Evolutionary conservation across 345 rosid genomes (phyloP).

Genomic region (Citrus glauca): DNA sequence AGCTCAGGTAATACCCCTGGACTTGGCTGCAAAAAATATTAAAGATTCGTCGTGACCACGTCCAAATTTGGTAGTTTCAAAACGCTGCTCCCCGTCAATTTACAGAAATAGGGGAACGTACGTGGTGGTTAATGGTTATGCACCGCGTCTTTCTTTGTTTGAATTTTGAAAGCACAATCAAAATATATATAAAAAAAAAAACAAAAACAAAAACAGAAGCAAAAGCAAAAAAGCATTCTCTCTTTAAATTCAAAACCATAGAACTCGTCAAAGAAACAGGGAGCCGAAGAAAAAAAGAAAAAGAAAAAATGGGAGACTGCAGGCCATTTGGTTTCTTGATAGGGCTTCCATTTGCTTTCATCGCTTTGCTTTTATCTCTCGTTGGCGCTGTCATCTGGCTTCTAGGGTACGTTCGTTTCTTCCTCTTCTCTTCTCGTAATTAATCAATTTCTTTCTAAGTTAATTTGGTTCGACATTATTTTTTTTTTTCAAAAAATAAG

Average conservation of each 20-base stretch:
- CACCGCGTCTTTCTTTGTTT: not conserved
- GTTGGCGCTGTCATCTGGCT: conserved; percentile 75
- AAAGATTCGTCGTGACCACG: not conserved
- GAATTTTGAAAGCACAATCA: too few relatives aligned
- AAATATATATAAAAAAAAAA: too few relatives aligned
- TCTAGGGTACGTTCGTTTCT: conserved; percentile 45
- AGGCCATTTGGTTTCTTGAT: conserved; percentile 78
- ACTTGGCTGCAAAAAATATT: not conserved
- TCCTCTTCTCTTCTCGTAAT: not conserved
- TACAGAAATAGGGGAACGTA: too few relatives aligned
- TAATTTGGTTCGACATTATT: not conserved
- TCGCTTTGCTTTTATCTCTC: conserved; percentile 59
- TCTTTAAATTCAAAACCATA: not conserved
- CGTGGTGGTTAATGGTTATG: not conserved
- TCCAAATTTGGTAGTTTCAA: not conserved
- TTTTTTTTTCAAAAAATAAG: not conserved
- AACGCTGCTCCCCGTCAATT: conserved; percentile 13
- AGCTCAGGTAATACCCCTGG: not conserved
- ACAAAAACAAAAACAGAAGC: too few relatives aligned
- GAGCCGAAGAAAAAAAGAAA: not conserved
- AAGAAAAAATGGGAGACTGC: conserved; percentile 25
- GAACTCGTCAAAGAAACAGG: not conserved
- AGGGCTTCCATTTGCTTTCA: conserved; percentile 74
- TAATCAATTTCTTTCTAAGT: not conserved
- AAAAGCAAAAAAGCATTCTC: not conserved